phyloP scores from a whole-genome alignment of 2,329 filamentous ascomycete species.

The Pestalotiopsis fici region DNA sequence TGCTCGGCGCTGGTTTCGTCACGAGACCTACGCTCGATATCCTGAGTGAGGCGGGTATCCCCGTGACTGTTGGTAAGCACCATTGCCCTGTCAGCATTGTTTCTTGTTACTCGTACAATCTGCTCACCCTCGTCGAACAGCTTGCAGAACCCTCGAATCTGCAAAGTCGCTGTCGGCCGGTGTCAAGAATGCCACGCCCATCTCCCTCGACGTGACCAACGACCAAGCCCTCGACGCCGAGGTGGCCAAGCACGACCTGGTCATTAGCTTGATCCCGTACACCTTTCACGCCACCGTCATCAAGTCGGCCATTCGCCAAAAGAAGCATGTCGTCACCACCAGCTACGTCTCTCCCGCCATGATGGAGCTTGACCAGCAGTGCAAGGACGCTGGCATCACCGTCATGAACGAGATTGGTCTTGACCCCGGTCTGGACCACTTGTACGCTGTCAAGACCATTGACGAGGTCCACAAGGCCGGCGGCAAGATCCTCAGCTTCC shows the following conservation, averaged over 20 bases:
- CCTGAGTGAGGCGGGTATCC: slow-evolving; percentile 59
- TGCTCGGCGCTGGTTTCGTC: slow-evolving; percentile 50
- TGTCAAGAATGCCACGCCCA: slow-evolving; percentile 71
- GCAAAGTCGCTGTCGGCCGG: slow-evolving; percentile 75
- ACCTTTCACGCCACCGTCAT: slow-evolving; percentile 87
- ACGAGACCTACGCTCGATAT: slow-evolving; percentile 66
- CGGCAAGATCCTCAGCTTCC: slow-evolving; percentile 82
- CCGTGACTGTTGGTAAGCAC: slow-evolving; percentile 62
- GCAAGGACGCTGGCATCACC: slow-evolving; percentile 89
- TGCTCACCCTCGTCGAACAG: slow-evolving; percentile 37
- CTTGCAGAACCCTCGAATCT: slow-evolving; percentile 77
- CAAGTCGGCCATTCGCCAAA: slow-evolving; percentile 87
- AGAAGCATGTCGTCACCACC: slow-evolving; percentile 96
- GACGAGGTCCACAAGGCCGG: slow-evolving; percentile 83
- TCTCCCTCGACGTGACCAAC: slow-evolving; percentile 83
- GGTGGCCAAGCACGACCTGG: slow-evolving; percentile 77
- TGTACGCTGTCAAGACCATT: slow-evolving; percentile 83
- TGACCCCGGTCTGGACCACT: slow-evolving; percentile 50
- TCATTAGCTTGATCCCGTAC: slow-evolving; percentile 87
- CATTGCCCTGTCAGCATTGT: neutral
- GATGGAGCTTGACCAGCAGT: slow-evolving; percentile 80
- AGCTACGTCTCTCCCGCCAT: slow-evolving; percentile 92
- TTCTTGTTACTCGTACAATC: too few species aligned
- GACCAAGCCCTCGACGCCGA: slow-evolving; percentile 76
- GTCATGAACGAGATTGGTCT: slow-evolving; percentile 97